Evolutionary conservation across 495 filamentous ascomycete genomes (phyloP), one percentile per base, ranked within the genome.

Genomic region (Talaromyces proteolyticus): DNA sequence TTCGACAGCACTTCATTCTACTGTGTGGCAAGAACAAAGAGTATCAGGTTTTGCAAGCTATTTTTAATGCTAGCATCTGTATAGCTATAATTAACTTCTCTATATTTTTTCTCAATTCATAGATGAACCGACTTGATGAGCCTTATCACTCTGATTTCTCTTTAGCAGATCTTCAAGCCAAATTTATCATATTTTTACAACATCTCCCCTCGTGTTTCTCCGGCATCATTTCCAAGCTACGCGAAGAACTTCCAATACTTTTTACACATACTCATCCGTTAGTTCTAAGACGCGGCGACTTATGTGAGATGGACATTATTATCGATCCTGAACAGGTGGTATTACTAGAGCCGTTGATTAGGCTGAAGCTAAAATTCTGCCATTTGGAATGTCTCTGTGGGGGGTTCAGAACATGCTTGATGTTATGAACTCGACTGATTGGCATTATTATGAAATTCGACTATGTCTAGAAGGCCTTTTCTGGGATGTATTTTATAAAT

Each of bases 261-360:
- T 64, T 66, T 51, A 56, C 58, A 8, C 54, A 48, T 19, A 54
- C 60, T 7, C 59, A 69, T 47, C 59, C 57, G 3, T 64, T 72
- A n/a, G 60, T 73, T 47, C 69, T 78, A 36, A 73, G 61, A 7
- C 70, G 77, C 51, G 61, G 57, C 7, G 74, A 78, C 54, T 60
- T 80, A 25, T 68, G 60, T 44, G 55, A 61, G 37, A 70, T 72
- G 41, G 76, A 75, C 57, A 60, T 76, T 18, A 53, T 77, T 5
- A 47, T 72, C 20, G 63, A 74, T 40, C 58, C 63, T 3, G 37
- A 57, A 52, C 57, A 3, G 68, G 69, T 20, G 40, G 60, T 46
- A 70, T 75, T 45, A 75, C 60, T 19, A 71, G 70, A 22, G 60
- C 72, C 48, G 50, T 78, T 26, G 73, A 78, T 60, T 75, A 66